Base-by-base conservation (phyloP, 306 rosid genomes). In the Medicago ruthenica region DNA sequence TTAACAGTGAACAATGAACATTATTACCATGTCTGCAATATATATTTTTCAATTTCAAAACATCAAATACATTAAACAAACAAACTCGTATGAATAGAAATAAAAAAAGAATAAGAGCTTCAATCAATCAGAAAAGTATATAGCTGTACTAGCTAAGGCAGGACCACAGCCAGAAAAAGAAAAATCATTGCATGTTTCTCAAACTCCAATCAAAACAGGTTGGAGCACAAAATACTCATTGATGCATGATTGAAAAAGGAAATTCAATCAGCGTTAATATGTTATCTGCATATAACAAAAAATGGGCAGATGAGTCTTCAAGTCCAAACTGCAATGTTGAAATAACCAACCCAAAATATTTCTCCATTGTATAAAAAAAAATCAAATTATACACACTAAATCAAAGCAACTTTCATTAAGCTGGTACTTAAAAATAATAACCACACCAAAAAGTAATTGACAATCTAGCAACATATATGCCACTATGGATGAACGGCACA, bases 321-420 rank as follows among this genome's bases (percentile, higher is more conserved):
- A 44, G 21, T 53, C 74, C 27, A 15, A 69, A 18, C 47, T 48
- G 60, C 13, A 39, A 24, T 18, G 45, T 20, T 31, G 54, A 59
- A 76, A 73, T 34, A 40, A 75, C 45, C 40, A 60, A 60, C 48
- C 39, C 12, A 75, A 75, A n/a, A 36, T 51, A 70, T 39, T 24
- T 50, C 57, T 58, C 7, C 13, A 51, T 15, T 44, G 50, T 44
- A 44, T 12, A 7, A 37, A 66, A 73, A 61, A 59, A 54, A 31
- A 82, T 1, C 16, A 64, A 71, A 20, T 36, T 36, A 41, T 45
- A 51, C 59, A 41, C 39, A 10, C 54, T 54, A 15, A 62, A 64
- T 53, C 77, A 70, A 61, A 79, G 73, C 2, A 70, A 71, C 63
- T 34, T 70, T 50, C 41, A 66, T 34, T 36, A 39, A 50, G 48